These are phyloP conservation scores for Diatrype stigma DNA, from an alignment of 2,329 filamentous ascomycete species.

Conservation along the genomic window DNA sequence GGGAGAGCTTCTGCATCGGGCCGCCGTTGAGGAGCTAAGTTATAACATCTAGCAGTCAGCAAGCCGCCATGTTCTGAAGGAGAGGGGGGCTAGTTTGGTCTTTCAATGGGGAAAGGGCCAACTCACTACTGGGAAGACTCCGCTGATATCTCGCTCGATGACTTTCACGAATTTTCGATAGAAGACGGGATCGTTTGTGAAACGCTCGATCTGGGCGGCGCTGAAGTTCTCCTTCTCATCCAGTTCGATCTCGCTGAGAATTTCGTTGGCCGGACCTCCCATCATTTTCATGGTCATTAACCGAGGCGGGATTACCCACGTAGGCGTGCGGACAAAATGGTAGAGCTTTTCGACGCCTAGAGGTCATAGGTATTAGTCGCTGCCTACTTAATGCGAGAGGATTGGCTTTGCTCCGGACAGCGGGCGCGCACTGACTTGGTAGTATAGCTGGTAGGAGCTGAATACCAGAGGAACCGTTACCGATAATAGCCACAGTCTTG, in stretches of 20 bases:
- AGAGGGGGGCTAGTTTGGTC: no score
- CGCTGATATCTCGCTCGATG: conserved; percentile 42
- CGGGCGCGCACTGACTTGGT: conserved; percentile 27
- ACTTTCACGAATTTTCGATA: conserved; percentile 44
- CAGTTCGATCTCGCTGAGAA: conserved; percentile 36
- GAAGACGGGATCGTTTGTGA: conserved; percentile 40
- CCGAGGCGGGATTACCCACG: conserved; percentile 37
- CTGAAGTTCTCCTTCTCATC: conserved; percentile 40
- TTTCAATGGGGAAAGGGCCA: no score
- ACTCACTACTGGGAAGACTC: conserved; percentile 38
- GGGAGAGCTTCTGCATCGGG: conserved; percentile 37
- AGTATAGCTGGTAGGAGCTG: conserved; percentile 50
- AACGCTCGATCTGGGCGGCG: conserved; percentile 40
- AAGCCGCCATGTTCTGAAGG: not conserved
- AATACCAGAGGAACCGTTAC: conserved; percentile 51
- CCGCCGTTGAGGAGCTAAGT: conserved; percentile 38
- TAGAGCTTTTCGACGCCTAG: conserved; percentile 35
- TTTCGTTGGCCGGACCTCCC: conserved; percentile 31
- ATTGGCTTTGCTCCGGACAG: not conserved
- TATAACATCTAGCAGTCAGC: conserved; percentile 5
- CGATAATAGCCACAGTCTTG: conserved; percentile 53
- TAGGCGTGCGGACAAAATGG: conserved; percentile 39
- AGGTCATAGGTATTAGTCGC: conserved; percentile 3
- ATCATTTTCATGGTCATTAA: conserved; percentile 34
- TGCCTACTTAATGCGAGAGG: not conserved